Conservation (phyloP, 2,329 filamentous ascomycete species). For the Claviceps lovelessii region DNA sequence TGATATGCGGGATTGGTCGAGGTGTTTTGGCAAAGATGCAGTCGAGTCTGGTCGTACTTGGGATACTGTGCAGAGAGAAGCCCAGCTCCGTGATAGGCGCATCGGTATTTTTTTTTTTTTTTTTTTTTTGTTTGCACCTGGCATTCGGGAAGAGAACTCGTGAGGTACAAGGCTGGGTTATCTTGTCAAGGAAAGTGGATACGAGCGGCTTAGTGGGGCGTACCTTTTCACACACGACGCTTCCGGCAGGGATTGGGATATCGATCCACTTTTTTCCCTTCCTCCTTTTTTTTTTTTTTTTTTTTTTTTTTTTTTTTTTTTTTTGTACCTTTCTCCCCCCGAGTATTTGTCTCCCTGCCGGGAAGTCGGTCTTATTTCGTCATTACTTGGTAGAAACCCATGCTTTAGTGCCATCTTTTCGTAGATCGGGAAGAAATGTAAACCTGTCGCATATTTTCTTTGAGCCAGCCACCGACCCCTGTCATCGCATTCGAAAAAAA, state of each 20-base stretch:
- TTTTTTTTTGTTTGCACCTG: not conserved
- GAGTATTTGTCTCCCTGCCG: not conserved
- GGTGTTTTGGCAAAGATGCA: not conserved
- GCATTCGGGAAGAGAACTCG: not conserved
- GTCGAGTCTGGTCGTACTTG: not conserved
- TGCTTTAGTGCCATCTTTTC: not conserved
- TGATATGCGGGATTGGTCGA: not conserved
- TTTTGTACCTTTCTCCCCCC: not conserved
- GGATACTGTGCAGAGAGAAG: not conserved
- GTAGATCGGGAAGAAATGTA: not conserved
- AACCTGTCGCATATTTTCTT: not conserved
- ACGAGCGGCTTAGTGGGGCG: conserved; percentile 9
- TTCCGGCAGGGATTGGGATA: not conserved
- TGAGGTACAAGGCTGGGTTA: not conserved
- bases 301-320: not conserved
- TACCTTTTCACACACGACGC: not conserved
- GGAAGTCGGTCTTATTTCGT: not conserved
- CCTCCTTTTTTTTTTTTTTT: not conserved
- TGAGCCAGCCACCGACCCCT: not conserved
- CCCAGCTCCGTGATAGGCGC: not conserved
- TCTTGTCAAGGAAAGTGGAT: not conserved
- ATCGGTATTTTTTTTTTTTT: not conserved
- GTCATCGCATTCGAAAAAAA: not conserved
- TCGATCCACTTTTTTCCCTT: not conserved
- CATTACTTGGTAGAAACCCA: not conserved